A percentile compares a stretch with the other conserved stretches of the same genome.
Evolutionary conservation across 75 land plant species (phyloP).

Genomic region (Pinus tabuliformis): DNA sequence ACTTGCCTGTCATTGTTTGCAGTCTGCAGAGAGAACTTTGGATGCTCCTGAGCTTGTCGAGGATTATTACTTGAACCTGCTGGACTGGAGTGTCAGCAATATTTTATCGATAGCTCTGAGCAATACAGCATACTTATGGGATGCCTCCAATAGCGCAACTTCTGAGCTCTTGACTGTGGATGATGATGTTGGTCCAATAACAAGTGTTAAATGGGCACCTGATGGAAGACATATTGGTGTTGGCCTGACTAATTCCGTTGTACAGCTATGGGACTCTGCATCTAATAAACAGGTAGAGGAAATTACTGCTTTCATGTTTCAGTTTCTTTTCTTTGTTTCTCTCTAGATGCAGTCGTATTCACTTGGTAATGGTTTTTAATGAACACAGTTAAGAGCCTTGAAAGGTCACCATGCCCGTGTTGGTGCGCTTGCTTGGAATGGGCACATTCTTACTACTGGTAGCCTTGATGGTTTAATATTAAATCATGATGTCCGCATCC

Average conservation of each 20-base stretch:
- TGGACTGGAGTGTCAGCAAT: constrained; percentile 87
- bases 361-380: neutral
- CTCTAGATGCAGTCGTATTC: neutral
- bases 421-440: constrained; percentile 70
- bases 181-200: constrained; percentile 81
- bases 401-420: constrained; percentile 71
- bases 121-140: constrained; percentile 76
- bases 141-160: constrained; percentile 60
- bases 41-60: constrained; percentile 93
- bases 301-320: neutral
- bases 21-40: constrained; percentile 76
- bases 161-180: constrained; percentile 67
- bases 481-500: constrained; percentile 65
- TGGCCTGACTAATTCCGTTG: constrained; percentile 67
- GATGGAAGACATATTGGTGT: constrained; percentile 79
- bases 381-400: constrained; percentile 53
- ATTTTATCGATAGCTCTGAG: constrained; percentile 79
- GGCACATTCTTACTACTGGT: constrained; percentile 75
- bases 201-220: constrained; percentile 87
- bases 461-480: constrained; percentile 57
- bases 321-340: neutral
- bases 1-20: neutral
- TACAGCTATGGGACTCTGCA: constrained; percentile 82
- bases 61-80: constrained; percentile 84
- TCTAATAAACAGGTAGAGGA: constrained; percentile 31